These are phyloP conservation scores for Chrysosphaeria jannelii DNA, from an alignment of 2,329 filamentous ascomycete species.

Conservation along the genomic window DNA sequence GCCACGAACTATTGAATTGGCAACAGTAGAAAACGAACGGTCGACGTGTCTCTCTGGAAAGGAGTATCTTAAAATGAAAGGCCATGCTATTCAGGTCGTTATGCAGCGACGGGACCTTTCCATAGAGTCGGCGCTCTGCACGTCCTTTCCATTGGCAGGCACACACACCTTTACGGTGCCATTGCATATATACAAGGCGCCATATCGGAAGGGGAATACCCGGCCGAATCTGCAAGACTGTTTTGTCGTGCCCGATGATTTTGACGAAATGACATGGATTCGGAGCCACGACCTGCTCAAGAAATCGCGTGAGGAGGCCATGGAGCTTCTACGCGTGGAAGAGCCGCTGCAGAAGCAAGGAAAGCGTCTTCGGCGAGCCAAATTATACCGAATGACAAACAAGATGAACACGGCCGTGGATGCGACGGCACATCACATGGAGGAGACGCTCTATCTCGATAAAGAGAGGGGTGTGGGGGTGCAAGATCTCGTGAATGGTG, in stretches of 20 bases:
- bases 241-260: slow-evolving; percentile 11
- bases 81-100: not conserved
- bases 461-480: no score
- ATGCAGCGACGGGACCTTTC: not conserved
- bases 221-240: slow-evolving; percentile 7
- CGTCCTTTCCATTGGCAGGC: not conserved
- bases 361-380: not conserved
- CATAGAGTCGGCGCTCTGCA: slow-evolving; percentile 1
- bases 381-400: no score
- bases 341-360: not conserved
- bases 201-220: slow-evolving; percentile 1
- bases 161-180: not conserved
- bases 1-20: not conserved
- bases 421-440: no score
- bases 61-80: not conserved
- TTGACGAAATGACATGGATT: slow-evolving; percentile 8
- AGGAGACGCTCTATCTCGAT: no score
- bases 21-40: no score
- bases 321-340: not conserved
- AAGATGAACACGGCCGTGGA: no score
- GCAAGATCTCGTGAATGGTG: not conserved
- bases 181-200: not conserved
- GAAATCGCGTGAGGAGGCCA: no score
- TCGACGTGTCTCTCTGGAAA: no score
- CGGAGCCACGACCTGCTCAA: no score